Evolutionary conservation across 441 rosid species (phyloP).

Genomic region (Jatropha podagrica): DNA sequence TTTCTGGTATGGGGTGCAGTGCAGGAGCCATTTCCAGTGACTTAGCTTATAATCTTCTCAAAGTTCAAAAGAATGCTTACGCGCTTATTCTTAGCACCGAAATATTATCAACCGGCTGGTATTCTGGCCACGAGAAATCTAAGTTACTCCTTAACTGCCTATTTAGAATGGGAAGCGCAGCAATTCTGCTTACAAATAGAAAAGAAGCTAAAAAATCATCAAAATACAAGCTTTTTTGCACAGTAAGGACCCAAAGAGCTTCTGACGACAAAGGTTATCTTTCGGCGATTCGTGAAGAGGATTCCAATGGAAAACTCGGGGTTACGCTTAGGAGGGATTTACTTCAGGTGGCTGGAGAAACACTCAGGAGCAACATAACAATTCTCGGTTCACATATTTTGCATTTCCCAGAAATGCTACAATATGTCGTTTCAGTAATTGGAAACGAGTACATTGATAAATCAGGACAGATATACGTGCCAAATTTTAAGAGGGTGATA

Average conservation of each 20-base stretch:
- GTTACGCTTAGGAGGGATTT: slow-evolving; percentile 42
- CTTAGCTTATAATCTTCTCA: slow-evolving; percentile 42
- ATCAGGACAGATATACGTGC: slow-evolving; percentile 37
- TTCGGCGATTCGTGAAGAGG: slow-evolving; percentile 48
- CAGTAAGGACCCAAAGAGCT: slow-evolving; percentile 44
- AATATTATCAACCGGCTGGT: slow-evolving; percentile 61
- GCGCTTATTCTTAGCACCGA: slow-evolving; percentile 57
- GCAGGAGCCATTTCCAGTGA: slow-evolving; percentile 44
- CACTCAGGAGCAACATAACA: slow-evolving; percentile 32
- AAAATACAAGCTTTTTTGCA: slow-evolving; percentile 39
- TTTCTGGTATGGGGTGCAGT: slow-evolving; percentile 68
- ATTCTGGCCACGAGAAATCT: slow-evolving; percentile 42
- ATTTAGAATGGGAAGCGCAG: slow-evolving; percentile 67
- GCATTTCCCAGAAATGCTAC: slow-evolving; percentile 32
- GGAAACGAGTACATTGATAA: slow-evolving; percentile 29
- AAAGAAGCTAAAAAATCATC: slow-evolving; percentile 29
- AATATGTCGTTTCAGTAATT: slow-evolving; percentile 26
- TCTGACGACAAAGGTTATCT: slow-evolving; percentile 39
- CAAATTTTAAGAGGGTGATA: slow-evolving; percentile 41
- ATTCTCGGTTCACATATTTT: slow-evolving; percentile 37
- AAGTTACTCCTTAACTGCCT: slow-evolving; percentile 52
- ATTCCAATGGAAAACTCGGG: slow-evolving; percentile 49
- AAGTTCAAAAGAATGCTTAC: slow-evolving; percentile 30
- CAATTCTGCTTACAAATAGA: slow-evolving; percentile 47
- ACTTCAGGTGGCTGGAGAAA: slow-evolving; percentile 38